Percentiles rank a stretch among this genome's conserved stretches.
These are phyloP conservation scores for Saitozyma sp. DNA, from an alignment of 768 basidiomycete genomes.

Conservation along the genomic window DNA sequence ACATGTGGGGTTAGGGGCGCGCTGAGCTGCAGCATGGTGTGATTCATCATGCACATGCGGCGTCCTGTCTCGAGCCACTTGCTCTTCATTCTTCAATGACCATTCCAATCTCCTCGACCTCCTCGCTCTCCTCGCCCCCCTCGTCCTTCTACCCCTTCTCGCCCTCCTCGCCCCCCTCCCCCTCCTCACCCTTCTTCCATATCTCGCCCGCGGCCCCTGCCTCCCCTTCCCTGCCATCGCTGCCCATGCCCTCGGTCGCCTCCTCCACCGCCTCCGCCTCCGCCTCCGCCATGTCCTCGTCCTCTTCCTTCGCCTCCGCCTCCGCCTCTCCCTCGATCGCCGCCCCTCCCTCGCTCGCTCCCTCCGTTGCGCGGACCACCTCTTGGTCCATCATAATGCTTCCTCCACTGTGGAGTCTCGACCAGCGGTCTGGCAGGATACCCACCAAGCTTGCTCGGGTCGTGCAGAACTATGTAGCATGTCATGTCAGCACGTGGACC, in stretches of 20 bases:
- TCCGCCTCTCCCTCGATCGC: slow-evolving; percentile 7
- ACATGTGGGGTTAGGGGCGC: too few species aligned
- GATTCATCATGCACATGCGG: too few species aligned
- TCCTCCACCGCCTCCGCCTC: slow-evolving; percentile 1
- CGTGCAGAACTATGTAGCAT: slow-evolving; percentile 19
- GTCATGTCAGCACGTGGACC: neutral
- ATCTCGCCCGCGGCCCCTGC: too few species aligned
- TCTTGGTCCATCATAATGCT: slow-evolving; percentile 30
- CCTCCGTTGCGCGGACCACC: slow-evolving; percentile 9
- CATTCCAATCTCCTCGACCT: too few species aligned
- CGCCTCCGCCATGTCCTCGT: neutral
- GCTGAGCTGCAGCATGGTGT: too few species aligned
- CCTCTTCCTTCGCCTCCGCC: slow-evolving; percentile 4
- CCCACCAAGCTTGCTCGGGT: slow-evolving; percentile 23
- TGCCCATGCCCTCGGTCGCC: neutral
- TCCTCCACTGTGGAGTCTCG: slow-evolving; percentile 42
- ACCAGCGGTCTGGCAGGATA: slow-evolving; percentile 41
- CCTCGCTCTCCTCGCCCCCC: too few species aligned
- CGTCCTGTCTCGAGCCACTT: too few species aligned
- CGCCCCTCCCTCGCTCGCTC: slow-evolving; percentile 17
- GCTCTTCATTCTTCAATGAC: too few species aligned
- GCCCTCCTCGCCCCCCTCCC: too few species aligned
- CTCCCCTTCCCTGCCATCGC: neutral
- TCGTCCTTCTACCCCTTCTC: too few species aligned
- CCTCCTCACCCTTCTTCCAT: too few species aligned